Evolutionary conservation across 1,284 basidiomycete genomes (phyloP), one percentile per base, ranked within the genome.

Genomic region (Ustilago xerochloae): DNA sequence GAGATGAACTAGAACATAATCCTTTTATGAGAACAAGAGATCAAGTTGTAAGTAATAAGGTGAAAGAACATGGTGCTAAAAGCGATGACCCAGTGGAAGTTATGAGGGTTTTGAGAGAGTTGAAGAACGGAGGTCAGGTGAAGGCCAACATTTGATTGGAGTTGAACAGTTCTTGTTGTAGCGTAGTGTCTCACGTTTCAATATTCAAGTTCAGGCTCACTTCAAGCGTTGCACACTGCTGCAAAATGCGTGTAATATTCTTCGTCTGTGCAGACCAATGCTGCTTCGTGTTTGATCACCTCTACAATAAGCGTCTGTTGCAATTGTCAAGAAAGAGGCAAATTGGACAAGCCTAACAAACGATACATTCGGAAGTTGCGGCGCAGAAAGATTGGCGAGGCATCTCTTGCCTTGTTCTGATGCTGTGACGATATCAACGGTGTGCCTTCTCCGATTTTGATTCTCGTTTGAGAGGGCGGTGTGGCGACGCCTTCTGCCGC

Each of bases 81-180:
- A 86, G 85, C 32, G 85, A 87, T 5, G 85, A 88, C n/a, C 83
- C 88, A 6, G 86, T 88, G 51, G 86, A 86, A 7, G 87, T 92
- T 38, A 94, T 97, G 90, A 88, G 88, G 66, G 87, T 87, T 54
- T 86, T 97, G 50, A 87, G 94, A 53, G 89, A 91, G 57, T 87
- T 90, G 87, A 97, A 97, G 89, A 97, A 97, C 84, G 55, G 28
- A 0, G 79, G 77, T 8, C 57, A 60, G 51, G 66, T 80, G 48
- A 72, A 71, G 58, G 76, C 77, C 20, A 77, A 63, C 52, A 70
- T 79, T 18, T 80, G 32, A 70, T 13, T 29, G 15, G 10, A 33
- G 28, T 20, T 52, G 41, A 15, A 22, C n/a, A n/a, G n/a, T n/a
- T n/a, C n/a, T n/a, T n/a, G n/a, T n/a, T n/a, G n/a, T n/a, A n/a